These are phyloP conservation scores for Claviceps arundinis DNA, from an alignment of 2,329 filamentous ascomycete species.

Conservation along the genomic window DNA sequence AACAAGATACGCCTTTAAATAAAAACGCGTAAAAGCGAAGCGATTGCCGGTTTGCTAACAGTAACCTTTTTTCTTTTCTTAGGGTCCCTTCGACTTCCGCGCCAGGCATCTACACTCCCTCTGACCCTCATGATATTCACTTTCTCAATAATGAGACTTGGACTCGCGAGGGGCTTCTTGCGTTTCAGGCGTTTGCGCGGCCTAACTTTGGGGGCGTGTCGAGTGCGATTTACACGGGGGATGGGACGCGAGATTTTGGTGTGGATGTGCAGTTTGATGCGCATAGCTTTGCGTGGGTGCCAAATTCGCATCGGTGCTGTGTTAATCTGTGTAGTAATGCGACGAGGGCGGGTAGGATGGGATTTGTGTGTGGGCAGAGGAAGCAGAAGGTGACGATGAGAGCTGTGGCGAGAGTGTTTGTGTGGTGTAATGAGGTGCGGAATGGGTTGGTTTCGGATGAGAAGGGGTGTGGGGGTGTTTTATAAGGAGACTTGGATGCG, in stretches of 20 bases:
- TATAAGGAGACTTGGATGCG: neutral
- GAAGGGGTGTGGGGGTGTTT: neutral
- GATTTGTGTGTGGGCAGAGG: neutral
- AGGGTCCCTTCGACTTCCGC: too few relatives aligned
- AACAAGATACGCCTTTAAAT: neutral
- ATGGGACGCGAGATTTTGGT: neutral
- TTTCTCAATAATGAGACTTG: conserved; percentile 3
- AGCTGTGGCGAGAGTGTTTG: neutral
- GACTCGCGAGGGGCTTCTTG: neutral
- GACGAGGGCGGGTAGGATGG: neutral
- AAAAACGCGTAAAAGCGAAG: too few relatives aligned
- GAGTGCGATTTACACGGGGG: neutral
- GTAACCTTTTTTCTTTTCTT: neutral
- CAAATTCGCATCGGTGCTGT: conserved; percentile 1
- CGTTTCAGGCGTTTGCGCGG: conserved; percentile 2
- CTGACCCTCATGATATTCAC: neutral
- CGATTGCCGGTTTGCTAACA: too few relatives aligned
- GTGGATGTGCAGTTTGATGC: neutral
- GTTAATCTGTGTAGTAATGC: conserved; percentile 2
- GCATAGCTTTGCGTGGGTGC: conserved; percentile 3
- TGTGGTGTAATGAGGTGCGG: neutral
- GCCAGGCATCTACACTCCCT: neutral
- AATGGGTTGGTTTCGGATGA: neutral
- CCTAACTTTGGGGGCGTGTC: neutral
- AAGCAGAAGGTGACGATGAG: neutral